Conservation (phyloP, 2,329 filamentous ascomycete genomes). For the Apiospora phragmitis region DNA sequence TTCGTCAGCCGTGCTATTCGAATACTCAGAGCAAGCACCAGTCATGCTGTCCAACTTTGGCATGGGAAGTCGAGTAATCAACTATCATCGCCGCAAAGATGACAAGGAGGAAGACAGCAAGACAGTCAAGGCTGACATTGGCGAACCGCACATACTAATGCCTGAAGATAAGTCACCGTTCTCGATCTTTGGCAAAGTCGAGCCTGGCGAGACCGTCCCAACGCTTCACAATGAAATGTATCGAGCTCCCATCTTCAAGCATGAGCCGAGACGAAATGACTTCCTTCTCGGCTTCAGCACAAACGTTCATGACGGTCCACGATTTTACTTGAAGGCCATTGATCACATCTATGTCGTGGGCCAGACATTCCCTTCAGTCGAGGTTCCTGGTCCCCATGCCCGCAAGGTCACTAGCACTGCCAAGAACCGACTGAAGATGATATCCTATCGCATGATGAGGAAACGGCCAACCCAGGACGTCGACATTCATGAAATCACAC, state of each 20-base stretch:
- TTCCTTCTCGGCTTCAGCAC: constrained; percentile 84
- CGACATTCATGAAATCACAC: constrained; percentile 81
- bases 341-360: constrained; percentile 91
- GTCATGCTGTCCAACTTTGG: constrained; percentile 93
- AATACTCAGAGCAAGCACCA: constrained; percentile 94
- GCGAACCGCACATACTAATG: constrained; percentile 83
- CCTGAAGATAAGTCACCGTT: constrained; percentile 97
- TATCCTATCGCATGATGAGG: constrained; percentile 84
- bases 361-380: constrained; percentile 87
- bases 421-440: constrained; percentile 95
- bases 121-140: constrained; percentile 79
- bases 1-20: constrained; percentile 81
- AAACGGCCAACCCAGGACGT: constrained; percentile 70
- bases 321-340: constrained; percentile 83
- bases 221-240: constrained; percentile 96
- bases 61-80: constrained; percentile 95
- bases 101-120: constrained; percentile 67
- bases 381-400: constrained; percentile 91
- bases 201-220: constrained; percentile 85
- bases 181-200: constrained; percentile 89
- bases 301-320: constrained; percentile 74
- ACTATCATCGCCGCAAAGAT: constrained; percentile 90
- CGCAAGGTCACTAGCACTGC: constrained; percentile 95
- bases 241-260: constrained; percentile 88
- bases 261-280: constrained; percentile 74